These are phyloP conservation scores for Mucor mucedo DNA, from an alignment of 371 early-diverging fungal species.

Conservation along the genomic window DNA sequence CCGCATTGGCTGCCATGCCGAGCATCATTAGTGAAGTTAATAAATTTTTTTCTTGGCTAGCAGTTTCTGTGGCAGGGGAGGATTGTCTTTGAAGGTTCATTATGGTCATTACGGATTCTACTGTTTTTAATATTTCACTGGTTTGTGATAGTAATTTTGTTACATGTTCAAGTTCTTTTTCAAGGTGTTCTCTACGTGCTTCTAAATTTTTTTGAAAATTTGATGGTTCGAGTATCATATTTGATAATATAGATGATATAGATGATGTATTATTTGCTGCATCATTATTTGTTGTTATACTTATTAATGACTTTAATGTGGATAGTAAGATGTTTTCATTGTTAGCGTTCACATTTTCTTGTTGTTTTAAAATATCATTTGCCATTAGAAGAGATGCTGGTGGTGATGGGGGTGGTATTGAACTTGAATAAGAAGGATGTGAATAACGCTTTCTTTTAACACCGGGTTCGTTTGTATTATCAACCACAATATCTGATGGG, in stretches of 20 bases:
- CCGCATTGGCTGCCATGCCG: conserved; percentile 15
- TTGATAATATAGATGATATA: conserved; percentile 17
- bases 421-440: background rate
- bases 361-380: background rate
- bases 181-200: conserved; percentile 33
- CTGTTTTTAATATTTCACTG: conserved; percentile 35
- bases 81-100: conserved; percentile 14
- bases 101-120: conserved; percentile 37
- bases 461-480: background rate
- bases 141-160: conserved; percentile 39
- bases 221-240: conserved; percentile 33
- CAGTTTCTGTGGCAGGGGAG: background rate
- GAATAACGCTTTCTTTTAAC: background rate
- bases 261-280: background rate
- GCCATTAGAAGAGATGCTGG: background rate
- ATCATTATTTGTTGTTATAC: conserved; percentile 1
- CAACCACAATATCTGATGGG: conserved; percentile 4
- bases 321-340: conserved; percentile 13
- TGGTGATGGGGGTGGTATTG: background rate
- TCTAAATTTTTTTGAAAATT: conserved; percentile 32
- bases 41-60: conserved; percentile 9
- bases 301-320: conserved; percentile 8
- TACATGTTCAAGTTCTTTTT: conserved; percentile 42
- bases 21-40: conserved; percentile 25
- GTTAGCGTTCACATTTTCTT: background rate